A percentile compares a stretch with the other conserved stretches of the same genome.
phyloP scores from a whole-genome alignment of 2,329 filamentous ascomycete species.

The Diaporthe sp. region DNA sequence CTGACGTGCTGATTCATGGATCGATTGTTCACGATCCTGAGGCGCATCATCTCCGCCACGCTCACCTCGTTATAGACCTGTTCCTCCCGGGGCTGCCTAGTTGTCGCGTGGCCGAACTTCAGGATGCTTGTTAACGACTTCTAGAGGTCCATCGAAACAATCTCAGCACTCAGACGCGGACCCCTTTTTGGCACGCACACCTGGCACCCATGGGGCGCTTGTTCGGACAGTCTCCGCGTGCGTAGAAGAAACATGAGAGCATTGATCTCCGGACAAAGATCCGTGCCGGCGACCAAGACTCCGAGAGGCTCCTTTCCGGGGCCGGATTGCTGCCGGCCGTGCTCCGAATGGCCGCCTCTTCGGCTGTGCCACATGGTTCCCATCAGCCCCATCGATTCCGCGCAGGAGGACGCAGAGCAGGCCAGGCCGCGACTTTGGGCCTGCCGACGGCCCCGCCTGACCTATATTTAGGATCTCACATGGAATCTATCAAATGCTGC shows the following conservation, averaged over 20 bases:
- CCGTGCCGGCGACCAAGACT: neutral
- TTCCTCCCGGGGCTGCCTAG: too few relatives aligned
- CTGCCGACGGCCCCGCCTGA: neutral
- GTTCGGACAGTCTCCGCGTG: neutral
- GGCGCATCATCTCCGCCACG: neutral
- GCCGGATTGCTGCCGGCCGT: neutral
- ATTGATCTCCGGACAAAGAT: neutral
- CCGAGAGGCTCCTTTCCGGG: neutral
- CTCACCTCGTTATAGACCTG: neutral
- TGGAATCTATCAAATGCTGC: neutral
- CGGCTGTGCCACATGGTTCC: neutral
- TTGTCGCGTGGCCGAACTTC: too few relatives aligned
- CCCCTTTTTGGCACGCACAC: too few relatives aligned
- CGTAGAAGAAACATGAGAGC: neutral
- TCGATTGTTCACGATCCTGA: neutral
- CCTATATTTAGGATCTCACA: neutral
- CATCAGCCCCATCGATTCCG: neutral
- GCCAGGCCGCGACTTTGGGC: neutral
- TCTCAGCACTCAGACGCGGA: too few relatives aligned
- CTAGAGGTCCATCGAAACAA: too few relatives aligned
- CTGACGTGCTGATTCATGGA: neutral
- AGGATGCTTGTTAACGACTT: too few relatives aligned
- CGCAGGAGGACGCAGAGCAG: neutral
- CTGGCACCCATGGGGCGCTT: too few relatives aligned
- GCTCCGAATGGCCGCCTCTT: neutral